phyloP scores from a whole-genome alignment of 495 filamentous ascomycete genomes.

The Umbilicaria muhlenbergii region DNA sequence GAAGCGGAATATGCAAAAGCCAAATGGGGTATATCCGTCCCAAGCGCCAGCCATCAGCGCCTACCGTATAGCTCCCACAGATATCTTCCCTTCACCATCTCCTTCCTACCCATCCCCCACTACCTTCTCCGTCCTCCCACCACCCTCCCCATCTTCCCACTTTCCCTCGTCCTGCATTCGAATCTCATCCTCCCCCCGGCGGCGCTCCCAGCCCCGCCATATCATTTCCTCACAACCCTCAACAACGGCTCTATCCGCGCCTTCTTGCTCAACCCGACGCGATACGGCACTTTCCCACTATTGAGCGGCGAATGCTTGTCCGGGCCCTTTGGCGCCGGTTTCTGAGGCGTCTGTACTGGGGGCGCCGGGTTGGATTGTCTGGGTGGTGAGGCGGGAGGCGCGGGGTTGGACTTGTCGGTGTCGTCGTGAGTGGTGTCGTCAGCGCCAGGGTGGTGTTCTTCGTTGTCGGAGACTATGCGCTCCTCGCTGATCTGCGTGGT shows the following conservation, averaged over 20 bases:
- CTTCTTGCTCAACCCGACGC: slow-evolving; percentile 52
- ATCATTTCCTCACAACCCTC: slow-evolving; percentile 44
- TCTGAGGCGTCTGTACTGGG: slow-evolving; percentile 4
- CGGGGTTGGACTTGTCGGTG: not conserved
- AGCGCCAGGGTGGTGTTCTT: not conserved
- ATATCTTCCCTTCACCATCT: not conserved
- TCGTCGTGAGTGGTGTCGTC: not conserved
- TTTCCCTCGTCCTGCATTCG: no score
- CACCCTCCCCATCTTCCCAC: no score
- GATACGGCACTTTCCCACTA: slow-evolving; percentile 39
- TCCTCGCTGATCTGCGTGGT: slow-evolving; percentile 26
- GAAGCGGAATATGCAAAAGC: no score
- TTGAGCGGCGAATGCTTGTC: slow-evolving; percentile 34
- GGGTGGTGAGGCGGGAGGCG: slow-evolving; percentile 1
- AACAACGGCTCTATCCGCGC: slow-evolving; percentile 51
- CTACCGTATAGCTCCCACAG: no score
- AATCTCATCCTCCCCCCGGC: not conserved
- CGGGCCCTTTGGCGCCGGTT: slow-evolving; percentile 13
- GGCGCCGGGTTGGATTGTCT: not conserved
- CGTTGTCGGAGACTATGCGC: slow-evolving; percentile 2
- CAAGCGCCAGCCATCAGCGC: no score
- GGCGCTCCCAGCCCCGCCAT: not conserved
- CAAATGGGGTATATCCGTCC: no score
- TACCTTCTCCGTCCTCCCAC: no score
- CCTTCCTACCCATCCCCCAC: not conserved